Evolutionary conservation across 2,329 filamentous ascomycete species (phyloP).

Genomic region (Phaeosphaeria sp.): DNA sequence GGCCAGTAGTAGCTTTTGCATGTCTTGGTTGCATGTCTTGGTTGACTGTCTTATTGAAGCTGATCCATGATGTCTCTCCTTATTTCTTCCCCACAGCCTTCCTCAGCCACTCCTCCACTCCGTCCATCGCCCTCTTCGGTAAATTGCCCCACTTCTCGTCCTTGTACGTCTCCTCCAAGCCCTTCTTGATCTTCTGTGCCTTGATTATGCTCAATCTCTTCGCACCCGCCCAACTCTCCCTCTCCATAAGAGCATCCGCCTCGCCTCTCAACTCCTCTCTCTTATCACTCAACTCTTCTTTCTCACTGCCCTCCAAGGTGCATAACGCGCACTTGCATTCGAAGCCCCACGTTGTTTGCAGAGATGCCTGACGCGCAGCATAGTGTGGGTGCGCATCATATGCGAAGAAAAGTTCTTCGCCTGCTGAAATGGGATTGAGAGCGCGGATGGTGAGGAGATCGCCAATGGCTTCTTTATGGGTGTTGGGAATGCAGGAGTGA

Average conservation of each 20-base stretch:
- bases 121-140: slow-evolving; percentile 19
- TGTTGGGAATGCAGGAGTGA: slow-evolving; percentile 54
- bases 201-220: slow-evolving; percentile 31
- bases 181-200: slow-evolving; percentile 26
- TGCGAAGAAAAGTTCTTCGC: slow-evolving; percentile 32
- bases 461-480: slow-evolving; percentile 49
- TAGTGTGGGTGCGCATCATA: slow-evolving; percentile 44
- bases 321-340: slow-evolving; percentile 51
- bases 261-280: slow-evolving; percentile 29
- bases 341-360: slow-evolving; percentile 50
- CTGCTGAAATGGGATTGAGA: slow-evolving; percentile 33
- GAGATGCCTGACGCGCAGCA: slow-evolving; percentile 38
- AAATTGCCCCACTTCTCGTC: slow-evolving; percentile 23
- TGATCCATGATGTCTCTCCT: too few species aligned
- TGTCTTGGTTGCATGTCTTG: too few species aligned
- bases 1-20: too few species aligned
- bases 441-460: slow-evolving; percentile 51
- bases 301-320: slow-evolving; percentile 38
- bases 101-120: slow-evolving; percentile 26
- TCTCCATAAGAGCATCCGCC: slow-evolving; percentile 31
- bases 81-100: slow-evolving; percentile 12
- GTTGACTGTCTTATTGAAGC: too few species aligned
- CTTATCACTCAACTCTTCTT: slow-evolving; percentile 25
- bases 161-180: slow-evolving; percentile 31
- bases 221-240: slow-evolving; percentile 35